Conservation (phyloP, 805 yeast genomes). For the Kuraishia floccosa region DNA sequence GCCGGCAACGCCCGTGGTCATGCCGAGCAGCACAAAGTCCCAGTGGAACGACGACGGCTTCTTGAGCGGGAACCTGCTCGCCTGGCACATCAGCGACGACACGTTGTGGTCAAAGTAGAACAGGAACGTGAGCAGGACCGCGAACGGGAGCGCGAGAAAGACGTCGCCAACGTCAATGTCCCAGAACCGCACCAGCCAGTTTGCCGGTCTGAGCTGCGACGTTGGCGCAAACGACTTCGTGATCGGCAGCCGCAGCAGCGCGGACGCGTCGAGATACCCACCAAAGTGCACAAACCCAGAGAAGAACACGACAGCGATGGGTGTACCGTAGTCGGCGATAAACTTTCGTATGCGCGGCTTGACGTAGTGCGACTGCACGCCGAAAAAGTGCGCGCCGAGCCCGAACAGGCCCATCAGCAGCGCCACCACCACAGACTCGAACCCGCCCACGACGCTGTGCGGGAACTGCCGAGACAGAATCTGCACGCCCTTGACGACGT, state of each 20-base stretch:
- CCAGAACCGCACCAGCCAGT: slow-evolving; percentile 81
- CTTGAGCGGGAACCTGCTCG: slow-evolving; percentile 62
- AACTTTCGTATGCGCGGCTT: slow-evolving; percentile 51
- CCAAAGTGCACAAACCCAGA: slow-evolving; percentile 93
- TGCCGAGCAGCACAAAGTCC: slow-evolving; percentile 77
- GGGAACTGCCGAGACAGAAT: slow-evolving; percentile 64
- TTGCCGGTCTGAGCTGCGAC: slow-evolving; percentile 30
- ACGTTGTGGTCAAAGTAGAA: slow-evolving; percentile 96
- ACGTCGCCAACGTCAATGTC: slow-evolving; percentile 57
- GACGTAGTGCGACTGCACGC: slow-evolving; percentile 51
- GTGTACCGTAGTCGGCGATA: slow-evolving; percentile 80
- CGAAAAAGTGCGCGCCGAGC: slow-evolving; percentile 43
- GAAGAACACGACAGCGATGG: slow-evolving; percentile 75
- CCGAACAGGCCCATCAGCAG: slow-evolving; percentile 74
- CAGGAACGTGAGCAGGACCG: slow-evolving; percentile 67
- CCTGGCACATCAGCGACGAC: slow-evolving; percentile 87
- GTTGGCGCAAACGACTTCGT: slow-evolving; percentile 74
- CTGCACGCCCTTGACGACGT: slow-evolving; percentile 85
- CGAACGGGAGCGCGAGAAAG: slow-evolving; percentile 90
- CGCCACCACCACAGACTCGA: slow-evolving; percentile 64
- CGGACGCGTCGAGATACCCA: slow-evolving; percentile 48
- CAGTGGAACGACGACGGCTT: slow-evolving; percentile 91
- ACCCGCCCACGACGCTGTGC: slow-evolving; percentile 38
- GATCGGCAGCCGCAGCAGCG: slow-evolving; percentile 55
- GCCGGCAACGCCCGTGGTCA: slow-evolving; percentile 83